phyloP scores from a whole-genome alignment of 805 yeast species.

The Huiozyma naganishii region DNA sequence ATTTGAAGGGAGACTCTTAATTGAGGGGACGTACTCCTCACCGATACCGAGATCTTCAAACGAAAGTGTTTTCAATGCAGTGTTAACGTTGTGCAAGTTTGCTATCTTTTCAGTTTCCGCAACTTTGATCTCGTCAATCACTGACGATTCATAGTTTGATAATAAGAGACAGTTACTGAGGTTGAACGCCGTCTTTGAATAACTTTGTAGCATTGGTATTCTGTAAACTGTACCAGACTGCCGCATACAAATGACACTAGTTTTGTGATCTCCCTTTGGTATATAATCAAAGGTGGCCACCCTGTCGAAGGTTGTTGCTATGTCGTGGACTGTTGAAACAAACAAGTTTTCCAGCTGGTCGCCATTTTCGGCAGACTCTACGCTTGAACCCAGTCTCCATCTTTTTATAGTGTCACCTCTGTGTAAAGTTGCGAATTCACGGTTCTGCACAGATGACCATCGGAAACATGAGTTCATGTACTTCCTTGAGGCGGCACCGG shows the following conservation, averaged over 20 bases:
- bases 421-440: slow-evolving; percentile 72
- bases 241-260: slow-evolving; percentile 75
- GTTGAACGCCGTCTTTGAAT: slow-evolving; percentile 51
- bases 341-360: slow-evolving; percentile 47
- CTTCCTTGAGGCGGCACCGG: slow-evolving; percentile 46
- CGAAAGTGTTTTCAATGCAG: slow-evolving; percentile 16
- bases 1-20: not conserved
- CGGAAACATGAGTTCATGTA: slow-evolving; percentile 55
- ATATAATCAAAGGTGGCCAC: slow-evolving; percentile 80
- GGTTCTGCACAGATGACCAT: slow-evolving; percentile 51
- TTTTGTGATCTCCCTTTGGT: slow-evolving; percentile 43
- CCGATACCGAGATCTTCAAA: slow-evolving; percentile 26
- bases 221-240: slow-evolving; percentile 81
- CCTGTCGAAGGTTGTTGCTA: slow-evolving; percentile 64
- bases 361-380: slow-evolving; percentile 18
- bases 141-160: slow-evolving; percentile 31
- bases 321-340: slow-evolving; percentile 67
- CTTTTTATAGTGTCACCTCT: slow-evolving; percentile 68
- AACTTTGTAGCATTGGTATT: slow-evolving; percentile 63
- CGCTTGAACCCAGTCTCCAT: slow-evolving; percentile 64
- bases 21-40: slow-evolving; percentile 11
- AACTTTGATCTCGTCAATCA: slow-evolving; percentile 20
- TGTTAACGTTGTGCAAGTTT: slow-evolving; percentile 12
- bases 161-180: slow-evolving; percentile 56
- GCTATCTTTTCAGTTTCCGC: slow-evolving; percentile 12